These are phyloP conservation scores for Neurospora cerealis DNA, from an alignment of 495 filamentous ascomycete genomes.

Conservation along the genomic window DNA sequence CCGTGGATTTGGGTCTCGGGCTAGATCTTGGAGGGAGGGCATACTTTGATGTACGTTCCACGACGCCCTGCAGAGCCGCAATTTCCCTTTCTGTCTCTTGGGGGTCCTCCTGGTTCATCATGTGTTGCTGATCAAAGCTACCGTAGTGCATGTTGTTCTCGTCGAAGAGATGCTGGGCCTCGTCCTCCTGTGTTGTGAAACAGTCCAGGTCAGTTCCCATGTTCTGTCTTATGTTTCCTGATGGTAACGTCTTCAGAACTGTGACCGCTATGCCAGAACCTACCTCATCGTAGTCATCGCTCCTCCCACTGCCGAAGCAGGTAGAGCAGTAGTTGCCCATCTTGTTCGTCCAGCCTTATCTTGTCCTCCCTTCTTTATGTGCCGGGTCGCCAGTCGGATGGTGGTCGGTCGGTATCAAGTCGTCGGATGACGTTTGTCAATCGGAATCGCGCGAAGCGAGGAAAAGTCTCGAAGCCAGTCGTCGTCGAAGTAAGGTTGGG, in stretches of 20 bases:
- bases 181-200: slow-evolving; percentile 37
- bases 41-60: slow-evolving; percentile 47
- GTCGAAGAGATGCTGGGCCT: slow-evolving; percentile 39
- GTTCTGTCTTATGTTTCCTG: background rate
- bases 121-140: slow-evolving; percentile 41
- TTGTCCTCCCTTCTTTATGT: background rate
- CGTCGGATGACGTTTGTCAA: background rate
- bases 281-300: slow-evolving; percentile 35
- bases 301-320: slow-evolving; percentile 32
- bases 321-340: slow-evolving; percentile 38
- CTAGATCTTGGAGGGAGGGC: slow-evolving; percentile 8
- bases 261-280: background rate
- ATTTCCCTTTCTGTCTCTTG: slow-evolving; percentile 48
- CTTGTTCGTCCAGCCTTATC: slow-evolving; percentile 3
- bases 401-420: background rate
- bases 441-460: background rate
- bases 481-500: background rate
- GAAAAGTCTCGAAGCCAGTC: background rate
- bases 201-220: slow-evolving; percentile 3
- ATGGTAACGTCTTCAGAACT: background rate
- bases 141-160: slow-evolving; percentile 44
- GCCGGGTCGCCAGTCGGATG: background rate
- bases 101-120: slow-evolving; percentile 42
- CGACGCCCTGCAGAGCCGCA: slow-evolving; percentile 45
- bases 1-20: slow-evolving; percentile 3